Conservation (phyloP, 495 filamentous ascomycete species). For the Polyplosphaeria fusca region DNA sequence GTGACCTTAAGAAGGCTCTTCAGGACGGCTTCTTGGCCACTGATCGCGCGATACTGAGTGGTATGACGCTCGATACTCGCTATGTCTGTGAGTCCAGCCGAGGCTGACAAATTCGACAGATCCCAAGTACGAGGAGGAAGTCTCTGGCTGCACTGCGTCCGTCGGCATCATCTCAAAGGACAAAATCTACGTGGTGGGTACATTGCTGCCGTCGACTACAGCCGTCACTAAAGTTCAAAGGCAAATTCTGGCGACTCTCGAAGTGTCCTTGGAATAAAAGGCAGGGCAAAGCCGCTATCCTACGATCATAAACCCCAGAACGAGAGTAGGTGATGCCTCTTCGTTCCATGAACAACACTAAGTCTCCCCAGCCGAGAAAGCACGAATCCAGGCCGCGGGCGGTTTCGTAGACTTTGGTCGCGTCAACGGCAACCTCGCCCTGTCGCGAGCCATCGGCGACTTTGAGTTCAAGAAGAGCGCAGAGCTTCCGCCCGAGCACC, state of each 20-base stretch:
- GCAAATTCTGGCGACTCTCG: slow-evolving; percentile 96
- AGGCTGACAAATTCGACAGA: slow-evolving; percentile 54
- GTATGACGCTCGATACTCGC: slow-evolving; percentile 51
- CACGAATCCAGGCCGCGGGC: slow-evolving; percentile 88
- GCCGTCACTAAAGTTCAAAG: slow-evolving; percentile 49
- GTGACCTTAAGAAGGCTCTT: slow-evolving; percentile 89
- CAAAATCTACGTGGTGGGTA: slow-evolving; percentile 88
- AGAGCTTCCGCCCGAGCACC: slow-evolving; percentile 90
- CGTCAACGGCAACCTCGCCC: slow-evolving; percentile 96
- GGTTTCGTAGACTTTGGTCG: slow-evolving; percentile 98
- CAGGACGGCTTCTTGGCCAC: slow-evolving; percentile 97
- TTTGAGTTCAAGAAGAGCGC: slow-evolving; percentile 99
- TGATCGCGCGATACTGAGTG: slow-evolving; percentile 90
- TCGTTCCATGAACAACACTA: slow-evolving; percentile 1
- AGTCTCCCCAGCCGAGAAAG: slow-evolving; percentile 74
- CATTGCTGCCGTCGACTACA: background rate
- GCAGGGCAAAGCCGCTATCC: slow-evolving; percentile 91
- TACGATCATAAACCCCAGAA: slow-evolving; percentile 99
- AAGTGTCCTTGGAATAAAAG: slow-evolving; percentile 90
- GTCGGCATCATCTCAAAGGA: slow-evolving; percentile 81
- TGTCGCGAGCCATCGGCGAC: slow-evolving; percentile 95
- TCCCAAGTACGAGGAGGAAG: slow-evolving; percentile 93
- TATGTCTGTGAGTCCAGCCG: background rate
- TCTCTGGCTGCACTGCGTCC: slow-evolving; percentile 94
- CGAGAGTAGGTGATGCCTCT: slow-evolving; percentile 62